Conservation (phyloP, 148 eudicot genomes). For the Rhododendron williamsianum region DNA sequence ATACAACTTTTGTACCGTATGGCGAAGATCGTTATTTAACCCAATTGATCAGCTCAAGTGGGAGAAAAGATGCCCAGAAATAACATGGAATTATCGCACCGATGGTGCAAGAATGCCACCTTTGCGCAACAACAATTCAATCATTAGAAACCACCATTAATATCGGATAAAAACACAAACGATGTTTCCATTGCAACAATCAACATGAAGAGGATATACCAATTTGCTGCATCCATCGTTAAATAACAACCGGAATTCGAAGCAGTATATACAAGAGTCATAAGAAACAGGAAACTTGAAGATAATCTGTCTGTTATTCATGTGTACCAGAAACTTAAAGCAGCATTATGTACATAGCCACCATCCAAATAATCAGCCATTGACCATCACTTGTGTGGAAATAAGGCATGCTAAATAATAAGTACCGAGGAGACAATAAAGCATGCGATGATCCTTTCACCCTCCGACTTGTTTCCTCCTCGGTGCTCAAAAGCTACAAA, state of each 20-base stretch:
- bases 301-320: not conserved
- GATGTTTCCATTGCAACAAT: not conserved
- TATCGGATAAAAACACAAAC: not conserved
- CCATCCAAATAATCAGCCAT: not conserved
- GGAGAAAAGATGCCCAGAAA: not conserved
- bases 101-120: not conserved
- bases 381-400: not conserved
- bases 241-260: not conserved
- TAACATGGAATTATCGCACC: not conserved
- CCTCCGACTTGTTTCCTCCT: not conserved
- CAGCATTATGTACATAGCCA: not conserved
- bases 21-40: not conserved
- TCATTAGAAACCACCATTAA: not conserved
- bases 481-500: conserved; percentile 7
- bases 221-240: not conserved
- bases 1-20: not conserved
- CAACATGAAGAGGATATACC: not conserved
- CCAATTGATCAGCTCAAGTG: not conserved
- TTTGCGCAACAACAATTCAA: not conserved
- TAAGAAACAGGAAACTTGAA: not conserved
- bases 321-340: not conserved
- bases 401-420: not conserved
- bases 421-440: not conserved
- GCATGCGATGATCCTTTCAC: not conserved
- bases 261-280: not conserved